A percentile compares a stretch with the other conserved stretches of the same genome.
Conservation (phyloP, 306 rosid species). For the Rosa persica region DNA sequence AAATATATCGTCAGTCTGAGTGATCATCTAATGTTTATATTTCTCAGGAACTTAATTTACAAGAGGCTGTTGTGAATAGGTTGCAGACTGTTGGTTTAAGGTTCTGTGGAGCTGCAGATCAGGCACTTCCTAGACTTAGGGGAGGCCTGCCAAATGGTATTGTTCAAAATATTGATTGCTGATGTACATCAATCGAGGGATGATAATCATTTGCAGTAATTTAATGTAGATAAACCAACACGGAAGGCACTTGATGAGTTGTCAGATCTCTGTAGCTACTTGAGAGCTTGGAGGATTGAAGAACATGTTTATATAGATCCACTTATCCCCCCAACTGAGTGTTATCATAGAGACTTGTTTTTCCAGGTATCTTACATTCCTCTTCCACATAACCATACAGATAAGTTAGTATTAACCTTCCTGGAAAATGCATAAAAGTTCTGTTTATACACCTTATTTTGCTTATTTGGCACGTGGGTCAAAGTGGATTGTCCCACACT, state of each 20-base stretch:
- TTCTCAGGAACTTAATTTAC: conserved; percentile 75
- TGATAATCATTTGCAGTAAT: conserved; percentile 28
- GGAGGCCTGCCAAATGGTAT: conserved; percentile 89
- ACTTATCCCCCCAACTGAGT: conserved; percentile 86
- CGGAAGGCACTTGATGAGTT: conserved; percentile 89
- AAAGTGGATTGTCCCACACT: too few species aligned
- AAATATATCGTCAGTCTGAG: neutral
- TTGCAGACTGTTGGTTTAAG: conserved; percentile 87
- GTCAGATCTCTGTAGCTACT: conserved; percentile 67
- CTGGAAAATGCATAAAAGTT: neutral
- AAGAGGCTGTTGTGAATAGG: conserved; percentile 86
- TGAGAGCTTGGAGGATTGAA: conserved; percentile 85
- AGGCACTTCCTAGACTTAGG: conserved; percentile 88
- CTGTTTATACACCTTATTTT: too few species aligned
- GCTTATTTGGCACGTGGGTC: too few species aligned
- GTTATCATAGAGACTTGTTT: conserved; percentile 76
- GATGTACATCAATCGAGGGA: conserved; percentile 8
- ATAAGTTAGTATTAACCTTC: neutral
- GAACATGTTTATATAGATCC: conserved; percentile 70
- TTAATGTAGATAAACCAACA: conserved; percentile 68
- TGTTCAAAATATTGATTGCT: conserved; percentile 19
- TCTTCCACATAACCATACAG: conserved; percentile 10
- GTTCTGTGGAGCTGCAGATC: conserved; percentile 84
- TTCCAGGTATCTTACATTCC: conserved; percentile 64
- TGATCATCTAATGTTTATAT: conserved; percentile 12